Conservation (phyloP, 495 filamentous ascomycete genomes). For the Glarea lozoyensis region DNA sequence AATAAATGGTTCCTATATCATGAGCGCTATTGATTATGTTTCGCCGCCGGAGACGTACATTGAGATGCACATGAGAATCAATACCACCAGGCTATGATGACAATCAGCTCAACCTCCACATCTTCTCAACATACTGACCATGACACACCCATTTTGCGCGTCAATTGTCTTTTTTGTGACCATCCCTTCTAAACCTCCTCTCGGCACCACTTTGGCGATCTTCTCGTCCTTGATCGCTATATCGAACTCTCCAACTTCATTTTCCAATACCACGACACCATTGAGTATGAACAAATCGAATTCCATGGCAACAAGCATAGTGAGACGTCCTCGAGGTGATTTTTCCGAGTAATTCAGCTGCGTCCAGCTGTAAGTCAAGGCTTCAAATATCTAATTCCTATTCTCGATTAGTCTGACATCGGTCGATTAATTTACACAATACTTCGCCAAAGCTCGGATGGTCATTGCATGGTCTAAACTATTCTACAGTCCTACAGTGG, state of each 20-base stretch:
- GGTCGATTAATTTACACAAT: too few relatives aligned
- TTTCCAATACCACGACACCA: slow-evolving; percentile 38
- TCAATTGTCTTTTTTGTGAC: slow-evolving; percentile 31
- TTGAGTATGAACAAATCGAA: slow-evolving; percentile 38
- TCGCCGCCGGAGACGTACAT: too few relatives aligned
- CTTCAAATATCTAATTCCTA: too few relatives aligned
- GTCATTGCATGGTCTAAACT: too few relatives aligned
- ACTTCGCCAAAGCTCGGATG: too few relatives aligned
- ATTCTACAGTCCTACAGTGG: too few relatives aligned
- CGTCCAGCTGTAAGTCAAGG: too few relatives aligned
- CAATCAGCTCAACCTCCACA: neutral
- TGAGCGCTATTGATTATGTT: too few relatives aligned
- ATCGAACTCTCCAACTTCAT: slow-evolving; percentile 35
- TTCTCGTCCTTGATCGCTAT: slow-evolving; percentile 45
- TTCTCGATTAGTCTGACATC: too few relatives aligned
- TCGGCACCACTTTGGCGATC: slow-evolving; percentile 35
- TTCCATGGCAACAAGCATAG: too few relatives aligned
- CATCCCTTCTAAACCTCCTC: slow-evolving; percentile 22
- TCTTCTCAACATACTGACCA: slow-evolving; percentile 25
- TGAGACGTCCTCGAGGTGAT: too few relatives aligned
- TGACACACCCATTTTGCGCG: slow-evolving; percentile 40
- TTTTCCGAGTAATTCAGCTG: too few relatives aligned
- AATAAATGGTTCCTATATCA: slow-evolving; percentile 30
- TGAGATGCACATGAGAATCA: slow-evolving; percentile 37
- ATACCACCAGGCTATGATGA: slow-evolving; percentile 27